Evolutionary conservation across 495 filamentous ascomycete species (phyloP).

Genomic region (Antarctomyces pellizariae): DNA sequence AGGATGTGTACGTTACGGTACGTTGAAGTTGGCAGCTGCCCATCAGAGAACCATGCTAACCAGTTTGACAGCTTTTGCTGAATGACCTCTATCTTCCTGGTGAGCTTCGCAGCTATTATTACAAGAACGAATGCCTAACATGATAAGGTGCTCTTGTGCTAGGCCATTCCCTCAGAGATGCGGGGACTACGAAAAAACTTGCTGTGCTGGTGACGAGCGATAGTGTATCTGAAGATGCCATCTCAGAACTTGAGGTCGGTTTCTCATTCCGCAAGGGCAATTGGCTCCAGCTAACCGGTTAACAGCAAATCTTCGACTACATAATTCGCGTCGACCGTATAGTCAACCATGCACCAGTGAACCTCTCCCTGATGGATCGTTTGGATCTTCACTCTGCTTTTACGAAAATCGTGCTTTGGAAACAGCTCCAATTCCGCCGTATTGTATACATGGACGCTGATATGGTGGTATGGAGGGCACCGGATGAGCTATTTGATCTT

Average conservation of each 20-base stretch:
- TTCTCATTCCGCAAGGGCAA: conserved; percentile 7
- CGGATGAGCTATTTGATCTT: conserved; percentile 76
- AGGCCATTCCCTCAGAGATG: conserved; percentile 85
- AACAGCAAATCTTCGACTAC: conserved; percentile 68
- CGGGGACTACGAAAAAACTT: conserved; percentile 65
- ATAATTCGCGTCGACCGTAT: conserved; percentile 66
- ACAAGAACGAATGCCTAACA: conserved; percentile 3
- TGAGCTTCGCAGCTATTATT: conserved; percentile 17
- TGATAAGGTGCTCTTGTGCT: conserved; percentile 54
- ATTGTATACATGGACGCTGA: conserved; percentile 90
- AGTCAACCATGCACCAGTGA: conserved; percentile 49
- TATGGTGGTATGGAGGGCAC: conserved; percentile 61
- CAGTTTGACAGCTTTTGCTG: conserved; percentile 45
- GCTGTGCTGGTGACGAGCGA: conserved; percentile 65
- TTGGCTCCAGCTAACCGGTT: conserved; percentile 4
- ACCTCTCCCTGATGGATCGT: conserved; percentile 79
- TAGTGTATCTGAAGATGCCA: conserved; percentile 40
- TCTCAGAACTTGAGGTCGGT: conserved; percentile 54
- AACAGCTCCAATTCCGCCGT: conserved; percentile 65
- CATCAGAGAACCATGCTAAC: conserved; percentile 1
- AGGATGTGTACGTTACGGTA: conserved; percentile 34
- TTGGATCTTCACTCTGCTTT: conserved; percentile 76
- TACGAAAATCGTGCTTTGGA: conserved; percentile 93
- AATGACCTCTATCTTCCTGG: conserved; percentile 83
- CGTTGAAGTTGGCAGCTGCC: conserved; percentile 9